Evolutionary conservation across 495 filamentous ascomycete species (phyloP).

Genomic region (Astrocystis sublimbata): DNA sequence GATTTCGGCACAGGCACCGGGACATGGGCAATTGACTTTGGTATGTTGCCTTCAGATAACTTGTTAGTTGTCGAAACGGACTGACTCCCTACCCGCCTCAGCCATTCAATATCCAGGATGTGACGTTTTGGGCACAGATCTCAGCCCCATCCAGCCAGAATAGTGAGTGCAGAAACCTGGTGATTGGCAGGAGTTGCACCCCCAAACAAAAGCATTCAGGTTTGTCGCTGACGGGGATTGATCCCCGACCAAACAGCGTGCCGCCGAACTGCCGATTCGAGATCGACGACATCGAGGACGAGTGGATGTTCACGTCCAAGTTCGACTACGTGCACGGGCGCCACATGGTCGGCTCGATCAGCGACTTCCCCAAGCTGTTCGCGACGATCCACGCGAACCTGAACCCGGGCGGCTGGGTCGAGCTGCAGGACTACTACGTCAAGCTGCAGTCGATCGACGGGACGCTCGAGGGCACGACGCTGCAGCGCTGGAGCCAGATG

Average conservation of each 20-base stretch:
- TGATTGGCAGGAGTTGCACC: background rate
- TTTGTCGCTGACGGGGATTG: background rate
- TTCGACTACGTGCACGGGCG: conserved; percentile 57
- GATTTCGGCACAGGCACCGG: conserved; percentile 53
- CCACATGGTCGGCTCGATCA: conserved; percentile 45
- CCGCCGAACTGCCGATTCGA: conserved; percentile 52
- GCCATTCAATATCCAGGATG: conserved; percentile 18
- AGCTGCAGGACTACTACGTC: conserved; percentile 47
- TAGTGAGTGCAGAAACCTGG: conserved; percentile 33
- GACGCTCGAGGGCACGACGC: conserved; percentile 27
- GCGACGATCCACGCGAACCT: conserved; percentile 42
- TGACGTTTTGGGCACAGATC: conserved; percentile 45
- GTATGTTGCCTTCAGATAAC: conserved; percentile 32
- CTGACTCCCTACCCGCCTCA: background rate
- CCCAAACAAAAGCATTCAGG: background rate
- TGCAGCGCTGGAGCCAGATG: conserved; percentile 36
- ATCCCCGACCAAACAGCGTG: conserved; percentile 18
- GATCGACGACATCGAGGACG: conserved; percentile 54
- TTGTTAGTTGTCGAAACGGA: background rate
- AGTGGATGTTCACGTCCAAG: conserved; percentile 44
- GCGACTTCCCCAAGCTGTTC: conserved; percentile 45
- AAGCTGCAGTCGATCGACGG: conserved; percentile 35
- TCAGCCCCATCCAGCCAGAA: conserved; percentile 50
- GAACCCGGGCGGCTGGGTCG: conserved; percentile 53
- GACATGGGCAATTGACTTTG: conserved; percentile 51